phyloP scores from a whole-genome alignment of 176 grass and related monocot species.

The Rhynchospora pubera region DNA sequence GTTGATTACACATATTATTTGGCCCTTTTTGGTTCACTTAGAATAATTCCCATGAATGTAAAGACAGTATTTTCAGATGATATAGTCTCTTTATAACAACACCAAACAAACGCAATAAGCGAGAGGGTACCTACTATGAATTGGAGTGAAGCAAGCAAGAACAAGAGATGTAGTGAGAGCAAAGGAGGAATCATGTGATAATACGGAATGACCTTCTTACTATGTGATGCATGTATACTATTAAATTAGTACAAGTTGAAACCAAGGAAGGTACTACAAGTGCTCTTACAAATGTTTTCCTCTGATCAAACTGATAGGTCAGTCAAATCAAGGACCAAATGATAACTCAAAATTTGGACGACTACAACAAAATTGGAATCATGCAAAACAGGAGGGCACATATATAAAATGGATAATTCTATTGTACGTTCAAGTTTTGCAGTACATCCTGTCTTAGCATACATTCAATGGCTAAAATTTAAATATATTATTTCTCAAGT shows the following conservation, averaged over 20 bases:
- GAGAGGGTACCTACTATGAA: no score
- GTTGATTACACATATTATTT: background rate
- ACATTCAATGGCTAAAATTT: no score
- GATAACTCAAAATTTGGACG: background rate
- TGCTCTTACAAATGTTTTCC: background rate
- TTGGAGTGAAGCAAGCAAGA: no score
- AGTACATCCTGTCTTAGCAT: no score
- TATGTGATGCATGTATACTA: no score
- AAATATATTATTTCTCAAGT: no score
- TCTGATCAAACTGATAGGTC: constrained; percentile 9
- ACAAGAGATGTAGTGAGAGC: no score
- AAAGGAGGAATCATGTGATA: no score
- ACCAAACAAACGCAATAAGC: no score
- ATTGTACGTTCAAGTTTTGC: no score
- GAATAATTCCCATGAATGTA: background rate
- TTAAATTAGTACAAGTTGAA: background rate
- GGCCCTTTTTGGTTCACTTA: background rate
- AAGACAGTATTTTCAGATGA: background rate
- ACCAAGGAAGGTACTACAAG: background rate
- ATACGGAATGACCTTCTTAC: no score
- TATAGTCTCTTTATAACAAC: background rate
- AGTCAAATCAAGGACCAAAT: background rate
- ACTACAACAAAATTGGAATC: background rate
- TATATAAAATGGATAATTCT: no score
- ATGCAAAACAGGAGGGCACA: background rate